phyloP scores from a whole-genome alignment of 1,139 yeast genomes.

The Saccharomyces hybrid region DNA sequence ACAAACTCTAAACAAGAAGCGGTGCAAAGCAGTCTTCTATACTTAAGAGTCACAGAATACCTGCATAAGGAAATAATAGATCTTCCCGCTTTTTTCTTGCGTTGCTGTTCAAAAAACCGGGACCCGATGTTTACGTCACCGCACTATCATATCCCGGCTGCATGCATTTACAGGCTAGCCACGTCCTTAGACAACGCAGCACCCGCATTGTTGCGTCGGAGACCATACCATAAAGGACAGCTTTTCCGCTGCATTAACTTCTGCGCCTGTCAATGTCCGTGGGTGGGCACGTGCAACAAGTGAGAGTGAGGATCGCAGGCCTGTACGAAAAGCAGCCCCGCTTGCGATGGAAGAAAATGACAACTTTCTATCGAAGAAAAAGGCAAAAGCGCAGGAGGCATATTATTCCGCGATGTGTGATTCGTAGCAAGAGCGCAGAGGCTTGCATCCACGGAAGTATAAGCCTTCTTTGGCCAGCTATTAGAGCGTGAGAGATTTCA shows the following conservation, averaged over 20 bases:
- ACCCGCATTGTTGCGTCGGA: background rate
- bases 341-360: background rate
- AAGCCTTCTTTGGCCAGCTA: background rate
- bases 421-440: background rate
- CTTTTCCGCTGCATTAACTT: background rate
- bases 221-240: background rate
- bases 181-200: background rate
- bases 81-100: background rate
- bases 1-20: background rate
- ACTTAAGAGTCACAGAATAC: background rate
- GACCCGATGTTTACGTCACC: background rate
- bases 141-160: background rate
- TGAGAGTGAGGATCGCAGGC: background rate
- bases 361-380: background rate
- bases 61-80: background rate
- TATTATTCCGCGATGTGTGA: background rate
- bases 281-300: background rate
- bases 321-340: background rate
- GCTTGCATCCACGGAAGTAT: background rate
- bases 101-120: background rate
- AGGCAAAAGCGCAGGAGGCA: background rate
- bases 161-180: background rate
- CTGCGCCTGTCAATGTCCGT: background rate
- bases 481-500: background rate
- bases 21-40: background rate